Conservation (phyloP, 2,329 filamentous ascomycete species). For the Colletotrichum salicis region DNA sequence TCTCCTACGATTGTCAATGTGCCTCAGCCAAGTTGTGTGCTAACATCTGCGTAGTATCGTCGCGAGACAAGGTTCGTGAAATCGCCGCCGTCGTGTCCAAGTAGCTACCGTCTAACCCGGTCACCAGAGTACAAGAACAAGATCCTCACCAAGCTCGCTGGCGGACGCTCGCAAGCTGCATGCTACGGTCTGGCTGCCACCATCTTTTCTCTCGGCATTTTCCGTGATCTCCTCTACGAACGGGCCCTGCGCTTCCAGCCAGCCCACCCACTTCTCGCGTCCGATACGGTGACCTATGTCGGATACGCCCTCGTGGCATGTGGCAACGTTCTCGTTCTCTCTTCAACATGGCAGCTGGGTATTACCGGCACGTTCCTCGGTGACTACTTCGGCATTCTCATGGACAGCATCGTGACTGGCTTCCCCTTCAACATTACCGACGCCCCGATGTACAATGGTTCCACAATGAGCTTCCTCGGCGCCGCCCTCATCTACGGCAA, state of each 20-base stretch:
- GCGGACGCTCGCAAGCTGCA: conserved; percentile 78
- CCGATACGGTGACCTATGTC: conserved; percentile 66
- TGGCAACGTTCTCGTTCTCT: conserved; percentile 87
- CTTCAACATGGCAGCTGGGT: conserved; percentile 90
- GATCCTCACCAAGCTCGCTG: conserved; percentile 86
- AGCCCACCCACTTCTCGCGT: conserved; percentile 76
- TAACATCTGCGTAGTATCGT: conserved; percentile 71
- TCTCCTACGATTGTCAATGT: background rate
- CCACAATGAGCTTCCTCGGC: conserved; percentile 90
- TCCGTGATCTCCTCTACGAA: conserved; percentile 91
- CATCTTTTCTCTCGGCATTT: conserved; percentile 91
- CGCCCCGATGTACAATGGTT: conserved; percentile 97
- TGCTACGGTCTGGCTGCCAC: conserved; percentile 90
- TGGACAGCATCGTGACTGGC: conserved; percentile 92
- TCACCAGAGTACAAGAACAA: conserved; percentile 88
- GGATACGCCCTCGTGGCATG: conserved; percentile 77
- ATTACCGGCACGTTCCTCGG: conserved; percentile 96
- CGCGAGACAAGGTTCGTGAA: conserved; percentile 77
- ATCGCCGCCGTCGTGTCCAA: conserved; percentile 12
- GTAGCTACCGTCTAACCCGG: conserved; percentile 17
- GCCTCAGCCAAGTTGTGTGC: conserved; percentile 38
- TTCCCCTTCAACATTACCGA: conserved; percentile 95
- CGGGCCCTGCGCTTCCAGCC: conserved; percentile 81
- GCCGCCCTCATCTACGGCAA: conserved; percentile 86
- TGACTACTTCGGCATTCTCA: conserved; percentile 98